phyloP scores from a whole-genome alignment of 2,329 filamentous ascomycete species.

The Seiridium unicorne region DNA sequence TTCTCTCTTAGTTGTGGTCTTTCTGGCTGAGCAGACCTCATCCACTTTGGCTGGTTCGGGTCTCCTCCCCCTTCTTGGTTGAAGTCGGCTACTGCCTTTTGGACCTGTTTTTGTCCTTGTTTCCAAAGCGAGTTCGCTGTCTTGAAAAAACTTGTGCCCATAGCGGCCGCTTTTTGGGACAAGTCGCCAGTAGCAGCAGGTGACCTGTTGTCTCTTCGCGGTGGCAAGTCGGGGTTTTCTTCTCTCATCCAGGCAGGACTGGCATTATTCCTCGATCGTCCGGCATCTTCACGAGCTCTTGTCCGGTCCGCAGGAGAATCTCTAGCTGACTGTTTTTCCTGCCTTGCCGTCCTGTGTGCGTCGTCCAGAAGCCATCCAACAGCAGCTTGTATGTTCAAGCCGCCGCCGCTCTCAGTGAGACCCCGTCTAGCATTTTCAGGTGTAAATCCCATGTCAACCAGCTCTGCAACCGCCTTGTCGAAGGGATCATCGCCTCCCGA shows the following conservation, averaged over 20 bases:
- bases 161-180: constrained; percentile 74
- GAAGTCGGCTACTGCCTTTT: constrained; percentile 88
- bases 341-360: constrained; percentile 75
- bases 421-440: constrained; percentile 79
- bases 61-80: constrained; percentile 67
- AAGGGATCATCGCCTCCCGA: constrained; percentile 54
- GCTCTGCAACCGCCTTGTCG: constrained; percentile 79
- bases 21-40: constrained; percentile 69
- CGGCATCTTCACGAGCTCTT: constrained; percentile 34
- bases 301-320: constrained; percentile 41
- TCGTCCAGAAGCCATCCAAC: constrained; percentile 89
- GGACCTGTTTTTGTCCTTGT: constrained; percentile 85
- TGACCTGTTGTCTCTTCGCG: constrained; percentile 53
- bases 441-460: constrained; percentile 94
- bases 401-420: constrained; percentile 75
- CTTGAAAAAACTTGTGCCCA: constrained; percentile 85
- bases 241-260: constrained; percentile 64
- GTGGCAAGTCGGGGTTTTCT: constrained; percentile 40
- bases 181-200: constrained; percentile 63
- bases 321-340: constrained; percentile 63
- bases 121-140: constrained; percentile 96
- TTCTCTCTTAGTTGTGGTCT: constrained; percentile 32
- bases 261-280: constrained; percentile 34
- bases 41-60: constrained; percentile 87
- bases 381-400: constrained; percentile 79